Base-by-base conservation (phyloP, 257 asterid species). In the Scutellaria barbata region DNA sequence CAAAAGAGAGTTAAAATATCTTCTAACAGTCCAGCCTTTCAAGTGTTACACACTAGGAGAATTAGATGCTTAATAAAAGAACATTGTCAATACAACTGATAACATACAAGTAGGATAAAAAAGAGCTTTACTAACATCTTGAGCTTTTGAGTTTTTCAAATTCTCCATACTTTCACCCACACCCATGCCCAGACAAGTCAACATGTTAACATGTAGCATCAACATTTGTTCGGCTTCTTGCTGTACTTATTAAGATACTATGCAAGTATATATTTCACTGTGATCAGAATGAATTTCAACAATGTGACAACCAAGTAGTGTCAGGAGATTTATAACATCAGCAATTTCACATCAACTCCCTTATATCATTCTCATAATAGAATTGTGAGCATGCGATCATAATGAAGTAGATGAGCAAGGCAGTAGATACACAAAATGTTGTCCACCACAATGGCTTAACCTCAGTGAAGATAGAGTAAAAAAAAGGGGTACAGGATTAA, bases 401-500 rank as follows among this genome's bases (percentile, higher is more conserved):
- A 65, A 43, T 52, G 17, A 66, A 35, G 51, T 47, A 35, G 60
- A 71, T 16, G 42, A 58, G 11, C 22, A 63, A 52, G 18, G 13
- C 66, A 18, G 9, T 7, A 30, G 18, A 53, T 41, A 74, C 11
- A 59, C 35, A 4, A 46, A 35, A 51, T 10, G 12, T 41, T 5
- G 14, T 50, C 48, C 71, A 51, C 35, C 43, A 67, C 70, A 54
- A 14, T 30, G 35, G 35, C 35, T 30, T 30, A 30, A 30, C 63
- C 58, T 37, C 68, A 56, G 13, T 60, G 39, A 66, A 50, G 62
- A 60, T 72, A 43, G 57, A 45, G n/a, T 55, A 8, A 48, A 68
- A 56, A 17, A 48, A 68, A 56, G 12, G 13, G 69, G 43, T 25
- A 6, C 73, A 47, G 16, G 17, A 58, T 43, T 22, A 46, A 5